Percentiles rank a stretch among this genome's conserved stretches.
phyloP scores from a whole-genome alignment of 495 filamentous ascomycete genomes.

The Aspergillus nidulans region DNA sequence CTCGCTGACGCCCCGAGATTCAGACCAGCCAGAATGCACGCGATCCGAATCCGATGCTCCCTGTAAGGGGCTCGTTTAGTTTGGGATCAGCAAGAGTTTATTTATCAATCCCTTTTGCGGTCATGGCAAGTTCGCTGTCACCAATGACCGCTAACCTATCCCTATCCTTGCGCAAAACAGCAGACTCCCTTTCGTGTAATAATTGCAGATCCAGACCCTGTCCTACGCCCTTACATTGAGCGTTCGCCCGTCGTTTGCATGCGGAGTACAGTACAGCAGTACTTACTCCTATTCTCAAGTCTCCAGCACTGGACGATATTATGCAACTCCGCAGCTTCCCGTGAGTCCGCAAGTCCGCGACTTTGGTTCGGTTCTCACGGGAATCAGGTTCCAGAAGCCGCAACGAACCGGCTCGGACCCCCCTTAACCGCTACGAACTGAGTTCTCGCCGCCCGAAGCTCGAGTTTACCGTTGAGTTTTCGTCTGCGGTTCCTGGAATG shows the following conservation, averaged over 20 bases:
- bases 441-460: background rate
- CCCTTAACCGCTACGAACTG: slow-evolving; percentile 9
- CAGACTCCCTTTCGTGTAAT: slow-evolving; percentile 1
- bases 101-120: background rate
- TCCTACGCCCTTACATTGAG: slow-evolving; percentile 2
- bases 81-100: background rate
- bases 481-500: background rate
- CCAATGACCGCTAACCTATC: background rate
- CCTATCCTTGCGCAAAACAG: background rate
- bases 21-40: background rate
- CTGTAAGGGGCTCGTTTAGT: background rate
- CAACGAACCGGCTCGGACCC: background rate
- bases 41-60: background rate
- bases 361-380: slow-evolving; percentile 17
- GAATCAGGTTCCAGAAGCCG: slow-evolving; percentile 5
- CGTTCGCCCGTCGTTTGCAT: background rate
- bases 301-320: no score
- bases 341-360: background rate
- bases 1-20: background rate
- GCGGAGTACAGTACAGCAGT: background rate
- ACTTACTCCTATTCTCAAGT: background rate
- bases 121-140: background rate
- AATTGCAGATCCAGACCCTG: background rate
- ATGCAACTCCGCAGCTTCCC: background rate
- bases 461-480: background rate